Evolutionary conservation across 2,329 filamentous ascomycete species (phyloP).

Genomic region (Pseudogymnoascus sp.): DNA sequence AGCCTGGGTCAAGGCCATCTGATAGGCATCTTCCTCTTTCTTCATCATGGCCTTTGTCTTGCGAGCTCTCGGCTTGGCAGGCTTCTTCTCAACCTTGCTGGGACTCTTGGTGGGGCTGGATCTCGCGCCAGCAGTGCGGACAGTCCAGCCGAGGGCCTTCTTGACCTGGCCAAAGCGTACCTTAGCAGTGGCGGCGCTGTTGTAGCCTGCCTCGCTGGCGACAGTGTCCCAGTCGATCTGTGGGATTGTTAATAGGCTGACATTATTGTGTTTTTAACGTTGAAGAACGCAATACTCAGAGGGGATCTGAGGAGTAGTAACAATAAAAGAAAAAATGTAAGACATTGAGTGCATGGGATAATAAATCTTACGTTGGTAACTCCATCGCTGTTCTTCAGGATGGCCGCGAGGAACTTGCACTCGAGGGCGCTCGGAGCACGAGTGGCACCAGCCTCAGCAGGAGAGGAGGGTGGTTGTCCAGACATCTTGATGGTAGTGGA

Average conservation of each 20-base stretch:
- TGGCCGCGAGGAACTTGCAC: neutral
- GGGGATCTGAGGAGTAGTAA: neutral
- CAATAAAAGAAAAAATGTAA: neutral
- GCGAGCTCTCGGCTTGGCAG: neutral
- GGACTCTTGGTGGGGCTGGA: neutral
- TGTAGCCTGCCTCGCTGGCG: slow-evolving; percentile 37
- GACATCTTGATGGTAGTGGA: neutral
- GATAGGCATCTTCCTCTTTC: neutral
- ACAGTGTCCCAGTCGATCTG: slow-evolving; percentile 42
- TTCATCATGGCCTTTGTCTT: neutral
- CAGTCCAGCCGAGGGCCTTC: slow-evolving; percentile 33
- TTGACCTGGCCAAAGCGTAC: slow-evolving; percentile 46
- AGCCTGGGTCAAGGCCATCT: neutral
- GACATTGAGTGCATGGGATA: neutral
- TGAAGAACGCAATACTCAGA: too few species aligned
- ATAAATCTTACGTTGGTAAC: neutral
- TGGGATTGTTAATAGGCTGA: neutral
- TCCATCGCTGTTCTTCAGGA: neutral
- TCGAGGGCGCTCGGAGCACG: neutral
- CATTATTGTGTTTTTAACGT: neutral
- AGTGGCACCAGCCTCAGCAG: neutral
- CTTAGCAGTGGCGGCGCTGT: slow-evolving; percentile 39
- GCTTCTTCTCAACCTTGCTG: neutral
- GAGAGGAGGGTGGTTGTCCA: neutral
- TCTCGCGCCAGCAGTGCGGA: neutral